phyloP scores from a whole-genome alignment of 805 yeast genomes.

The Wickerhamomyces queroliae region DNA sequence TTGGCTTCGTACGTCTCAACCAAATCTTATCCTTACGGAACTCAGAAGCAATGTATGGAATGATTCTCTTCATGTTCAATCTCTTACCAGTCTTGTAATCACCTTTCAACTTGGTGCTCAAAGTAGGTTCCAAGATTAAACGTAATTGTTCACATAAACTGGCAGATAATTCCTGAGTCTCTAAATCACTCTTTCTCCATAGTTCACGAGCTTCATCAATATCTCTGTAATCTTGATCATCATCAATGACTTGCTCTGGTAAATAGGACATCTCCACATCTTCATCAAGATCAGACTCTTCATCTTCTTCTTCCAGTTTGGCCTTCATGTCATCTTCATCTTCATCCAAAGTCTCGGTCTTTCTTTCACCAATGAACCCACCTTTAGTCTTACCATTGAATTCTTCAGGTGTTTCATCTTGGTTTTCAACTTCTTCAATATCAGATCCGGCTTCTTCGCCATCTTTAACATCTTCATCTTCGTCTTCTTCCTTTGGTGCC shows the following conservation, averaged over 20 bases:
- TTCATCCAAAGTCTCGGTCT: conserved; percentile 19
- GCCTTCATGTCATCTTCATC: conserved; percentile 28
- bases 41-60: conserved; percentile 96
- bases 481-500: conserved; percentile 27
- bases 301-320: conserved; percentile 20
- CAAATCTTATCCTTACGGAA: conserved; percentile 97
- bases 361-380: conserved; percentile 45
- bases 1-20: conserved; percentile 96
- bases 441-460: conserved; percentile 20
- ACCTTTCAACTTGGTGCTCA: conserved; percentile 92
- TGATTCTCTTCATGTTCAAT: conserved; percentile 93
- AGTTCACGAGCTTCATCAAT: conserved; percentile 65
- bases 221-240: conserved; percentile 34
- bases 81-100: conserved; percentile 97
- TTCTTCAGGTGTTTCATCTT: conserved; percentile 34
- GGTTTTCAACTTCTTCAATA: conserved; percentile 24
- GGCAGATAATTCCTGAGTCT: conserved; percentile 85
- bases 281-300: conserved; percentile 24
- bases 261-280: conserved; percentile 16
- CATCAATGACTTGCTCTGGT: conserved; percentile 19
- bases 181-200: conserved; percentile 79
- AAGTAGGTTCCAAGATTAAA: conserved; percentile 88
- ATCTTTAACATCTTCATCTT: conserved; percentile 27
- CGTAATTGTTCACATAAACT: conserved; percentile 89
- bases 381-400: conserved; percentile 44